Conservation (phyloP, 805 yeast species). For the Vanderwaltozyma verrucispora region DNA sequence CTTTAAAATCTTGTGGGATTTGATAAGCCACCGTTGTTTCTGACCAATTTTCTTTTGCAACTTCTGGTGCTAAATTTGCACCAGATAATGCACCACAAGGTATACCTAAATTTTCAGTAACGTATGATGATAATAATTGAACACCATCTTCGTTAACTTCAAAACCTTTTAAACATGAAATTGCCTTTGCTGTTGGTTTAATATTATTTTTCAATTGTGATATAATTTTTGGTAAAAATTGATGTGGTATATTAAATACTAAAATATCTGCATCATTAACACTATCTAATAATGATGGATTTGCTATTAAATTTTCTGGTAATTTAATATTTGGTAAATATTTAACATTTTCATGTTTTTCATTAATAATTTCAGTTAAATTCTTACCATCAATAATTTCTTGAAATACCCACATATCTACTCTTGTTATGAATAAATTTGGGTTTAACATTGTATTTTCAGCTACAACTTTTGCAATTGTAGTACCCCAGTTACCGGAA, state of each 20-base stretch:
- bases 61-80: constrained; percentile 95
- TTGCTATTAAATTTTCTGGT: constrained; percentile 80
- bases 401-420: constrained; percentile 95
- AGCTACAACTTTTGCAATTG: constrained; percentile 89
- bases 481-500: constrained; percentile 97
- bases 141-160: constrained; percentile 81
- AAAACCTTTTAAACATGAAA: constrained; percentile 91
- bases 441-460: constrained; percentile 73
- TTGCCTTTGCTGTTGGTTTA: constrained; percentile 63
- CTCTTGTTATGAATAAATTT: constrained; percentile 57
- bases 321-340: constrained; percentile 78
- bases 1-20: constrained; percentile 47
- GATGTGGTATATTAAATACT: constrained; percentile 94
- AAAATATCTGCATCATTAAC: constrained; percentile 74
- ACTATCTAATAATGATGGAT: constrained; percentile 68
- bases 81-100: constrained; percentile 95
- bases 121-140: constrained; percentile 66
- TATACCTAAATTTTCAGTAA: constrained; percentile 70
- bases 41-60: constrained; percentile 89
- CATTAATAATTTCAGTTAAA: constrained; percentile 82
- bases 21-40: constrained; percentile 94
- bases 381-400: constrained; percentile 69
- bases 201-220: constrained; percentile 68
- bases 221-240: constrained; percentile 73
- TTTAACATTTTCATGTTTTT: constrained; percentile 84